Conservation (phyloP, 1,284 basidiomycete species). For the Cutaneotrichosporon sp. region DNA sequence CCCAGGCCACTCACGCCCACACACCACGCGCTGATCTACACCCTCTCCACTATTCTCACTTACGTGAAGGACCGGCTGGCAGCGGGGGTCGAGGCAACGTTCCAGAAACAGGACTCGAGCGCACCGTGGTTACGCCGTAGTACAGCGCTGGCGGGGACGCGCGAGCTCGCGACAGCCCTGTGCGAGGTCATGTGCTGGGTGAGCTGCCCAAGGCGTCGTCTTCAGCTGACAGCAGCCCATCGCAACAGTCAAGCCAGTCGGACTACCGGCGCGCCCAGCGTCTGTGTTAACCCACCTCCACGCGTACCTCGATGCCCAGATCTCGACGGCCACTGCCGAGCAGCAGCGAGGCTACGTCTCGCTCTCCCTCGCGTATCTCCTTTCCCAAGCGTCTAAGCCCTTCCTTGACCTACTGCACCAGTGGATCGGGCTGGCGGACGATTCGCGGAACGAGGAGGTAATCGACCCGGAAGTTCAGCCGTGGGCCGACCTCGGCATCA, state of each 20-base stretch:
- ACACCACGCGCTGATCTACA: constrained; percentile 42
- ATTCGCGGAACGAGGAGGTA: constrained; percentile 23
- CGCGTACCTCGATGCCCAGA: constrained; percentile 27
- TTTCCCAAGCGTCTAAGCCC: constrained; percentile 27
- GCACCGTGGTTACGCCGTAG: constrained; percentile 29
- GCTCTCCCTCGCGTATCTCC: constrained; percentile 34
- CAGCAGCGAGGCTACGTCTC: constrained; percentile 10
- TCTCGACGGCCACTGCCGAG: constrained; percentile 21
- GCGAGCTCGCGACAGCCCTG: constrained; percentile 21
- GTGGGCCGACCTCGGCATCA: constrained; percentile 44
- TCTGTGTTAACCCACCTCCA: constrained; percentile 36
- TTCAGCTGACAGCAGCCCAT: constrained; percentile 21
- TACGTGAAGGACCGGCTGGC: constrained; percentile 34
- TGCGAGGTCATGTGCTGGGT: constrained; percentile 38
- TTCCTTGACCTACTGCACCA: constrained; percentile 33
- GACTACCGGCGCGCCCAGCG: constrained; percentile 31
- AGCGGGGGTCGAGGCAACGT: constrained; percentile 15
- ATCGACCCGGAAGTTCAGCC: constrained; percentile 30
- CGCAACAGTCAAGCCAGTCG: constrained; percentile 14
- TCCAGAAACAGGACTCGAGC: not conserved
- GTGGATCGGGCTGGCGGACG: constrained; percentile 38
- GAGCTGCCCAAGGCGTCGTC: constrained; percentile 6
- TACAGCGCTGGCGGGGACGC: constrained; percentile 20
- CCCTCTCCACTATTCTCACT: constrained; percentile 34
- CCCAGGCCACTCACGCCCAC: constrained; percentile 37